Evolutionary conservation across 2,329 filamentous ascomycete species (phyloP), one percentile per base, ranked within the genome.

Genomic region (Fusarium concolor): DNA sequence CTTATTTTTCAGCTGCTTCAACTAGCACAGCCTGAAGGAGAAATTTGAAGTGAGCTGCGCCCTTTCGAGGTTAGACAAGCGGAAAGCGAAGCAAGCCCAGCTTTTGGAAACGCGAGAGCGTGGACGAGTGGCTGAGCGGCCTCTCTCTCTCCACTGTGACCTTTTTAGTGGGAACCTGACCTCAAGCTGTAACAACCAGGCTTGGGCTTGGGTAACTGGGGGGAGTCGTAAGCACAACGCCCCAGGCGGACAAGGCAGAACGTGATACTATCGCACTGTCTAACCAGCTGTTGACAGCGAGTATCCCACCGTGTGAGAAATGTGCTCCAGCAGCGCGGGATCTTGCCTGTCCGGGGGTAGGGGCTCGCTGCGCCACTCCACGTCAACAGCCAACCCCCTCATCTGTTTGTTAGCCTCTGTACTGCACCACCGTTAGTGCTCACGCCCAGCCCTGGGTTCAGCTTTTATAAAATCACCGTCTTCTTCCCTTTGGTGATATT

Each of bases 391-490:
- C 63, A 67, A 62, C 63, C 56, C 47, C 63, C 63, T 46, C 51
- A 37, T 50, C 42, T 55, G 43, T 42, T 59, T 45, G 50, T 26
- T 56, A 26, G 55, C 26, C 18, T 39, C 35, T 58, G 20, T 43
- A 38, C 49, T 60, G 44, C 50, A 41, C 33, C 43, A 8, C 9
- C 26, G 38, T 31, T 54, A 65, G 64, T 61, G 54, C 60, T 61
- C 65, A 65, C 64, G 53, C 49, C 47, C 47, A 65, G 45, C 50
- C 58, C 18, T 62, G 56, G 18, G 26, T 51, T 62, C 46, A 66
- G 61, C 52, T 67, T 70, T 68, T 70, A 70, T 70, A 70, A 70
- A 70, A 70, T 55, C 67, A 68, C 43, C 53, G 14, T 61, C 42
- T 31, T 49, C 67, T 60, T 58, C 58, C 60, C 46, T 44, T 22